phyloP scores from a whole-genome alignment of 1,139 yeast genomes.

The Yamadazyma kanchanaburiensis region DNA sequence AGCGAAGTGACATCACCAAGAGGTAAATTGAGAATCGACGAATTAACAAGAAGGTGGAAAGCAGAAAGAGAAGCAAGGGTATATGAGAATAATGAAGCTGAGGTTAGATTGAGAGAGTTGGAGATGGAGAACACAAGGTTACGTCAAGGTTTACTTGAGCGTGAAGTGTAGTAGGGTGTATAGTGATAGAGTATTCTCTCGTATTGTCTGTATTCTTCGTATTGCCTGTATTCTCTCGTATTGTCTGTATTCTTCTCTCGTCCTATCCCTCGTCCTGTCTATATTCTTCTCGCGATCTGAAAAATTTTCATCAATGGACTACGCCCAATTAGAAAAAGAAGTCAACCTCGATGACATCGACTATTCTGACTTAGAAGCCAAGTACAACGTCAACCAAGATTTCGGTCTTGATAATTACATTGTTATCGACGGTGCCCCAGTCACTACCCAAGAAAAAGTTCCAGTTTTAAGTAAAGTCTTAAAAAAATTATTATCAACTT shows the following conservation, averaged over 20 bases:
- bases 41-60: conserved; percentile 62
- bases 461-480: conserved; percentile 83
- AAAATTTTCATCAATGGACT: conserved; percentile 8
- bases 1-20: conserved; percentile 24
- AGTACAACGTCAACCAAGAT: conserved; percentile 61
- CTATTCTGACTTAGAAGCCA: conserved; percentile 81
- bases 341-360: conserved; percentile 62
- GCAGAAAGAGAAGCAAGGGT: conserved; percentile 68
- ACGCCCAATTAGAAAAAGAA: conserved; percentile 44
- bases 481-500: conserved; percentile 68
- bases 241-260: no score
- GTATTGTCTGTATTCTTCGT: no score
- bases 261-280: no score
- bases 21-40: conserved; percentile 53
- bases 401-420: conserved; percentile 74
- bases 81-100: conserved; percentile 55
- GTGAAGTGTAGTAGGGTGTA: no score
- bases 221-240: no score
- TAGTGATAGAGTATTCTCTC: no score
- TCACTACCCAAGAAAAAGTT: conserved; percentile 87
- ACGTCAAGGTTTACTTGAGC: no score
- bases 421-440: conserved; percentile 93
- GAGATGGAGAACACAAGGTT: conserved; percentile 52
- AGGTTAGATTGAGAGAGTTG: conserved; percentile 47
- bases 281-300: no score